These are phyloP conservation scores for Hypoxylon fuscum DNA, from an alignment of 495 filamentous ascomycete genomes.

Conservation along the genomic window DNA sequence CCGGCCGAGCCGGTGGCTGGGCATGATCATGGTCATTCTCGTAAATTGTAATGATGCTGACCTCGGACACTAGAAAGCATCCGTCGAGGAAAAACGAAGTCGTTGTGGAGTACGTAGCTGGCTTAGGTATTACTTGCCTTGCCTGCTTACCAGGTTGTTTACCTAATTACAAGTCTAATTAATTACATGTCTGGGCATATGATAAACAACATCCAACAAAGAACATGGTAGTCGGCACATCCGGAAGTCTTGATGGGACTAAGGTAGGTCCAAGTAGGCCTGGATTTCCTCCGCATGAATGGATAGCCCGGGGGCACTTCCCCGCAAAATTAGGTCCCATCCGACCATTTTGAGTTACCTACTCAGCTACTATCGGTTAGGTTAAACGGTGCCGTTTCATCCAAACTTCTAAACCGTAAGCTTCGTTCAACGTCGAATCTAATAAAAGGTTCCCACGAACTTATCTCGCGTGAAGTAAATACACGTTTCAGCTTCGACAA, in stretches of 20 bases:
- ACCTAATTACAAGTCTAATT: not conserved
- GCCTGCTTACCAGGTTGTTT: not conserved
- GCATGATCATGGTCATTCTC: conserved; percentile 1
- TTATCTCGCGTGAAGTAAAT: too few relatives aligned
- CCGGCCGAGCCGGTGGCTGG: conserved; percentile 17
- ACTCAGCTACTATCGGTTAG: not conserved
- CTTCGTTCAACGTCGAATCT: not conserved
- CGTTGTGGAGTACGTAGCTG: not conserved
- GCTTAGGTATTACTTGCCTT: not conserved
- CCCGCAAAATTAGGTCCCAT: not conserved
- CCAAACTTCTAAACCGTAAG: not conserved
- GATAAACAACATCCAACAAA: too few relatives aligned
- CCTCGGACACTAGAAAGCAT: not conserved
- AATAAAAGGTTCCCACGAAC: too few relatives aligned
- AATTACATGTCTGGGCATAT: too few relatives aligned
- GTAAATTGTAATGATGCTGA: not conserved
- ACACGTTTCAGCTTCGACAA: too few relatives aligned
- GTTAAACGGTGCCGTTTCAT: not conserved
- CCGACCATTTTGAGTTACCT: not conserved
- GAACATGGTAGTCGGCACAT: too few relatives aligned
- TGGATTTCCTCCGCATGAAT: too few relatives aligned
- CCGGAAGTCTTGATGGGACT: too few relatives aligned
- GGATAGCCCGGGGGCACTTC: not conserved
- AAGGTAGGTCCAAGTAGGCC: too few relatives aligned
- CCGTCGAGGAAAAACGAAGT: not conserved